Evolutionary conservation across 352 stramenopile genomes (phyloP).

Genomic region (Elongisporangium prolatum): DNA sequence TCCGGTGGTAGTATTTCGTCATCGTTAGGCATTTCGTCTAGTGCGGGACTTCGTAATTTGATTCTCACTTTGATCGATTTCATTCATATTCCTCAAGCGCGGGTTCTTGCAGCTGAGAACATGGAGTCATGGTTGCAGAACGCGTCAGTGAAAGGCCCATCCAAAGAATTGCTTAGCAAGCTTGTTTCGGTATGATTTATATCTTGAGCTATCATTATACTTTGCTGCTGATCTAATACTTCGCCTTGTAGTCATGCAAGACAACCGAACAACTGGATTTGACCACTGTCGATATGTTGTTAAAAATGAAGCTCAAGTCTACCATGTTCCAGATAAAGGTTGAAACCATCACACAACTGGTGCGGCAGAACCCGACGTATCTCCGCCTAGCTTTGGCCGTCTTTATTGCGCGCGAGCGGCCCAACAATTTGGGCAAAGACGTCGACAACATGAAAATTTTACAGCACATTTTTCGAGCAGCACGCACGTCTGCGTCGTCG

Average conservation of each 20-base stretch:
- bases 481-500: conserved; percentile 16
- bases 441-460: conserved; percentile 90
- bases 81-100: conserved; percentile 47
- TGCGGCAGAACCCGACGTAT: conserved; percentile 66
- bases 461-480: conserved; percentile 81
- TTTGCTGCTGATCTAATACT: background rate
- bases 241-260: conserved; percentile 36
- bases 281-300: conserved; percentile 57
- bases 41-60: conserved; percentile 53
- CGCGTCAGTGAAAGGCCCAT: conserved; percentile 62
- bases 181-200: conserved; percentile 33
- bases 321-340: conserved; percentile 88
- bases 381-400: conserved; percentile 63
- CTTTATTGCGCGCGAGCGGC: conserved; percentile 67
- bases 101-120: conserved; percentile 66
- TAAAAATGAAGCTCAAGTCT: conserved; percentile 86
- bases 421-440: conserved; percentile 82
- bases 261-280: conserved; percentile 54
- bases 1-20: conserved; percentile 6
- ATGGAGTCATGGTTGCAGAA: conserved; percentile 80
- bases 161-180: conserved; percentile 70
- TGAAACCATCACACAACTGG: conserved; percentile 76
- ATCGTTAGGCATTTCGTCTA: conserved; percentile 7
- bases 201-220: background rate
- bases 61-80: conserved; percentile 73